phyloP scores from a whole-genome alignment of 345 rosid genomes.

The Murraya koenigii region DNA sequence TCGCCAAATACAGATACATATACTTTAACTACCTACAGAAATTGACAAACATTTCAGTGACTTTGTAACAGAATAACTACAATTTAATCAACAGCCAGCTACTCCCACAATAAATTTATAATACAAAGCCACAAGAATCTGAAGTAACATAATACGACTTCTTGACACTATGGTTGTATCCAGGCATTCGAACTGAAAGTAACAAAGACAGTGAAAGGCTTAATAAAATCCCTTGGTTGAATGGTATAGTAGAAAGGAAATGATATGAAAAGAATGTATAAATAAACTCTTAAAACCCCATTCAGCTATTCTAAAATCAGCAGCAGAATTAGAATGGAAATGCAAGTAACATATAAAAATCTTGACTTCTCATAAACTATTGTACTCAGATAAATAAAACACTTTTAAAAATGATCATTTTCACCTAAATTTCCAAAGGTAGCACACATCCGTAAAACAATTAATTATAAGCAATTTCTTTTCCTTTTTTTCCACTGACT shows the following conservation, averaged over 20 bases:
- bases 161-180: background rate
- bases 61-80: background rate
- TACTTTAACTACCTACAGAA: conserved; percentile 78
- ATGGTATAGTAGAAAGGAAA: background rate
- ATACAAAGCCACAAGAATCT: background rate
- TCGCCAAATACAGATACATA: conserved; percentile 95
- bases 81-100: background rate
- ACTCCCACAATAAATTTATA: background rate
- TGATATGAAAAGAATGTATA: background rate
- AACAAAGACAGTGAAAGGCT: background rate
- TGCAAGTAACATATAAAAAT: background rate
- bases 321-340: background rate
- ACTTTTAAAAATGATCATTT: background rate
- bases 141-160: background rate
- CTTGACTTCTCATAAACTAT: background rate
- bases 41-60: background rate
- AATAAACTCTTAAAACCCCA: background rate
- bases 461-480: background rate
- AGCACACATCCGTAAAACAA: background rate
- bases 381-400: background rate
- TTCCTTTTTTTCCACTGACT: background rate
- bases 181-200: background rate
- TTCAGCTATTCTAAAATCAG: background rate
- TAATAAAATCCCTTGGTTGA: background rate
- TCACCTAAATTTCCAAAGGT: background rate